Evolutionary conservation across 2,329 filamentous ascomycete species (phyloP), one percentile per base, ranked within the genome.

Genomic region (Fusarium torulosum): DNA sequence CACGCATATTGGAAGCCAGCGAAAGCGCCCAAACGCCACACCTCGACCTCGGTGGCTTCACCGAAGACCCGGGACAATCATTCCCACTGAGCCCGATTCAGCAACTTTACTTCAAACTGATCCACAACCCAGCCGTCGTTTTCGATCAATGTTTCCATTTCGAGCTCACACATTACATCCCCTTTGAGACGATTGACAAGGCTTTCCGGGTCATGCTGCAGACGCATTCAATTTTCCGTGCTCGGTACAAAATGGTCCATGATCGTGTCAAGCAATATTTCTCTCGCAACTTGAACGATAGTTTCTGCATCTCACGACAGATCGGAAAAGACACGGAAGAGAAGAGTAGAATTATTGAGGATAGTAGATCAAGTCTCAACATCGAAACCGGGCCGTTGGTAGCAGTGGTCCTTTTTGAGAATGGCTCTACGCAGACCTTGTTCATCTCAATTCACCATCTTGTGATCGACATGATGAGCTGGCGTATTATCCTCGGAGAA

Each of bases 81-180:
- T 60, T 64, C 35, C 37, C 44, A 20, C 42, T 38, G 41, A 60
- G 20, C n/a, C 59, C 59, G 9, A 54, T 63, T 11, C 59, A 63
- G 23, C 27, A 44, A 37, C 27, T 62, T 14, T 66, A 41, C 21
- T 54, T 64, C 17, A 17, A 35, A 25, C 42, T 49, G 4, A 56
- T 38, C 10, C 45, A 35, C 14, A 17, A 49, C 15, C 45, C 45
- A 25, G 35, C 33, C 15, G 17, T 38, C 3, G 6, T 13, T 4
- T 49, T 49, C 11, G 45, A 49, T 14, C 45, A 49, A 19, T 38
- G 33, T 23, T 49, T 49, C 31, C 23, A 38, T 11, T 20, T 49
- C 14, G 45, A 23, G 10, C 33, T 49, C 3, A 23, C 20, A 6
- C 33, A 27, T n/a, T 10, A 38, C 5, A 23, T 27, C 6, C 35